Base-by-base conservation (phyloP, 148 eudicot genomes). In the Silene conica region DNA sequence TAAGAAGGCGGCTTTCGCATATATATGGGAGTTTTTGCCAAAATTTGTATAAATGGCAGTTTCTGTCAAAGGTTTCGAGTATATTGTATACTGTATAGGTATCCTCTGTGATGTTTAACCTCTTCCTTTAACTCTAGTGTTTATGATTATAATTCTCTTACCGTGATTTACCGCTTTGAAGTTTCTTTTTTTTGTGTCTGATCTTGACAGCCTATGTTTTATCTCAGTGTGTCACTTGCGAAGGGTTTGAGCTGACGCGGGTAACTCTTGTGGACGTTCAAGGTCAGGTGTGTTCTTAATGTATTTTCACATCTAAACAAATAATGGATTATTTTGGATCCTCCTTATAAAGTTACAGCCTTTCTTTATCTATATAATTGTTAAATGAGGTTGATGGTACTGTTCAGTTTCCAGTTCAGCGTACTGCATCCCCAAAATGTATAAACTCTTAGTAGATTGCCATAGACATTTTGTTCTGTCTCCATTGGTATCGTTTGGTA, bases 201-300 rank as follows among this genome's bases (percentile, higher is more conserved):
- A 64, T 9, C 22, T 58, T 75, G 56, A 63, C 19, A 43, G 59
- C 19, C 23, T n/a, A 28, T 43, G 34, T 8, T 74, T 63, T 26
- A 25, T 54, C 66, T 75, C 65, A 93, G 98, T 94, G 98, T 71
- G 65, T 91, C 75, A 91, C 98, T 58, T 81, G 82, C 50, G 78
- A 87, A 72, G 98, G 98, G 72, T 92, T 92, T 18, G 98, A 95
- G 90, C 96, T 95, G 77, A 95, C 98, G 25, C 87, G 96, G 78
- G 85, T 90, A 52, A 95, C 98, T 28, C 78, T 95, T 71, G 89
- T 95, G 23, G 90, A 92, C 87, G 74, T 85, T 74, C 76, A 84
- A 78, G 96, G 97, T 76, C 90, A 91, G 98, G 98, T 91, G 83
- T 54, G 83, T 79, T 72, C 71, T 69, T 21, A 25, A 28, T 45